phyloP scores from a whole-genome alignment of 768 basidiomycete genomes.

The Russula ochroleuca region DNA sequence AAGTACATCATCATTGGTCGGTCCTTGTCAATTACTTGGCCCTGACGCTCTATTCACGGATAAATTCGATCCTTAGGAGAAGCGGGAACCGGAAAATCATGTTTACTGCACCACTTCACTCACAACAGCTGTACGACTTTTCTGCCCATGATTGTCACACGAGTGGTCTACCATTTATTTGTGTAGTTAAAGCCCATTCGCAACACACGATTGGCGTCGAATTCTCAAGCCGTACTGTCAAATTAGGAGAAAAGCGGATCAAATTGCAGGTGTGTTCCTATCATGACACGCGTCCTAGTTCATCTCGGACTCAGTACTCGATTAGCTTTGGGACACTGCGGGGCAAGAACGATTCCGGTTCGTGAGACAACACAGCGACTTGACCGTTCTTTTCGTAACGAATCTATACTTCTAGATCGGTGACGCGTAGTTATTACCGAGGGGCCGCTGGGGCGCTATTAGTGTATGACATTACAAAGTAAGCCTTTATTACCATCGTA shows the following conservation, averaged over 20 bases:
- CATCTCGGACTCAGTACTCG: not conserved
- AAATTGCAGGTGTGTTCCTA: conserved; percentile 75
- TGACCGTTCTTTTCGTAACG: conserved; percentile 22
- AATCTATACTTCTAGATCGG: conserved; percentile 50
- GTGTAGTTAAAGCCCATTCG: conserved; percentile 89
- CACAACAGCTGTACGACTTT: conserved; percentile 81
- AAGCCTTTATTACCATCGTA: conserved; percentile 38
- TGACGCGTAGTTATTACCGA: conserved; percentile 93
- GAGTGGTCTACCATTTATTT: conserved; percentile 14
- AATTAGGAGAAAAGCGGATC: conserved; percentile 89
- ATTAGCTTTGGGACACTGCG: conserved; percentile 92
- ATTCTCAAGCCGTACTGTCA: conserved; percentile 91
- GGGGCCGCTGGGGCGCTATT: conserved; percentile 90
- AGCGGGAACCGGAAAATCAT: conserved; percentile 96
- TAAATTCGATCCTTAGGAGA: conserved; percentile 55
- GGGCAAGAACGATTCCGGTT: conserved; percentile 94
- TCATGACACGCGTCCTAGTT: not conserved
- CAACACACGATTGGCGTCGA: conserved; percentile 99
- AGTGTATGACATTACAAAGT: conserved; percentile 87
- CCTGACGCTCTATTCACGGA: conserved; percentile 12
- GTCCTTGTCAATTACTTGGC: conserved; percentile 23
- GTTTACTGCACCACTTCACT: conserved; percentile 92
- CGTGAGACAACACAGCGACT: conserved; percentile 28
- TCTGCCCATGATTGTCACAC: not conserved
- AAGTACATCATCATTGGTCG: conserved; percentile 96